phyloP scores from a whole-genome alignment of 2,329 filamentous ascomycete species.

The Colletotrichum melonis region DNA sequence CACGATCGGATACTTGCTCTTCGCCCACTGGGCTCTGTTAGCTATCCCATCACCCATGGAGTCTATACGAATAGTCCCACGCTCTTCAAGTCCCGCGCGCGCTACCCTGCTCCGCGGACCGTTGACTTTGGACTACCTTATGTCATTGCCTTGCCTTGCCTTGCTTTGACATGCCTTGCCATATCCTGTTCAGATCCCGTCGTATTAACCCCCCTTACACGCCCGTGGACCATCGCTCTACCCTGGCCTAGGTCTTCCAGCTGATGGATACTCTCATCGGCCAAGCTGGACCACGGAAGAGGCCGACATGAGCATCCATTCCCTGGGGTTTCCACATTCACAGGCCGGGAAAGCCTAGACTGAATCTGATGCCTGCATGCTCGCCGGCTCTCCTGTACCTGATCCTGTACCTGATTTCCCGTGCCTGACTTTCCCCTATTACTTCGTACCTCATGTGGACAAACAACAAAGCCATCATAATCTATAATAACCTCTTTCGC shows the following conservation, averaged over 20 bases:
- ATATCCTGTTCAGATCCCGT: neutral
- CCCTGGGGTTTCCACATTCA: neutral
- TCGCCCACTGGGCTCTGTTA: neutral
- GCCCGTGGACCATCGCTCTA: neutral
- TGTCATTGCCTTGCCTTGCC: neutral
- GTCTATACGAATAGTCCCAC: neutral
- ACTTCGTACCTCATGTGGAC: too few relatives aligned
- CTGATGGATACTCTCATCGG: neutral
- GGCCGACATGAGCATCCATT: neutral
- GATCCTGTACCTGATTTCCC: neutral
- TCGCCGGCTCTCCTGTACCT: neutral
- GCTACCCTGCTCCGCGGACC: neutral
- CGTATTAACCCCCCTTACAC: neutral
- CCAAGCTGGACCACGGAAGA: neutral
- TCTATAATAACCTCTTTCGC: constrained; percentile 24
- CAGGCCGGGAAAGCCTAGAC: neutral
- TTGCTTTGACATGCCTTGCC: neutral
- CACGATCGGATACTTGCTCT: constrained; percentile 8
- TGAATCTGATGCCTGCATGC: neutral
- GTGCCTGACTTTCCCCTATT: neutral
- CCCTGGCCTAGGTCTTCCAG: neutral
- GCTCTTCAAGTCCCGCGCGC: neutral
- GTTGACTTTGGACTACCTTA: neutral
- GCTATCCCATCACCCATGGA: neutral
- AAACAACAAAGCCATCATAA: neutral